Evolutionary conservation across 345 rosid species (phyloP), one percentile per base, ranked within the genome.

Genomic region (Eucalyptus curtisii): DNA sequence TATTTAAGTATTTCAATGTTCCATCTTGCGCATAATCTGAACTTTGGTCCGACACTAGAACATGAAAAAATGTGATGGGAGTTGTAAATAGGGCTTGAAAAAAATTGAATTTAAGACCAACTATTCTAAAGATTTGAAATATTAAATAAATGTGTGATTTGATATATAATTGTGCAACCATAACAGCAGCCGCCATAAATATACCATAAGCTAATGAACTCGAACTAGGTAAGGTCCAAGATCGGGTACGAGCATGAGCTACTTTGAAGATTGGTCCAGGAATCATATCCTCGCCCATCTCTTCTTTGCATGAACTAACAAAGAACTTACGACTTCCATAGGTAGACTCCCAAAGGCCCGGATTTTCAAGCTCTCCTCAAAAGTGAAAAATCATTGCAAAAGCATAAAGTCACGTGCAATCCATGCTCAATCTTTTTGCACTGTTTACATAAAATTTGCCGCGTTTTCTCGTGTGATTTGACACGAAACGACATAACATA

Each of bases 391-490:
- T 13, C 76, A 14, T n/a, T 14, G 10, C 15, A 27, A 59, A 59
- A 59, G 16, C 16, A 5, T 59, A 30, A 4, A 59, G 8, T 13
- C 68, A 59, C 16, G 2, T 12, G 7, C 0, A 3, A 14, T n/a
- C 2, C 3, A 14, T 33, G 37, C 20, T 64, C 3, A 4, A 17
- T 71, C 25, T 2, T 17, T 68, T 10, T 33, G 25, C 45, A 5
- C 1, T 10, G 4, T 3, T 17, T 17, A 19, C 24, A 33, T 33
- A 9, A 33, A 22, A 33, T 17, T 19, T 0, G 0, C 4, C 3
- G 0, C 1, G 0, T 2, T 15, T 1, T 11, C 0, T 31, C 1
- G 5, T 17, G 31, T 27, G 3, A 66, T 33, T 2, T 1, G 11
- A 31, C 22, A 15, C 3, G 2, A 16, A 61, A 7, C 0, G 5